phyloP scores from a whole-genome alignment of 1,284 basidiomycete species.

The Agroathelia rolfsii region DNA sequence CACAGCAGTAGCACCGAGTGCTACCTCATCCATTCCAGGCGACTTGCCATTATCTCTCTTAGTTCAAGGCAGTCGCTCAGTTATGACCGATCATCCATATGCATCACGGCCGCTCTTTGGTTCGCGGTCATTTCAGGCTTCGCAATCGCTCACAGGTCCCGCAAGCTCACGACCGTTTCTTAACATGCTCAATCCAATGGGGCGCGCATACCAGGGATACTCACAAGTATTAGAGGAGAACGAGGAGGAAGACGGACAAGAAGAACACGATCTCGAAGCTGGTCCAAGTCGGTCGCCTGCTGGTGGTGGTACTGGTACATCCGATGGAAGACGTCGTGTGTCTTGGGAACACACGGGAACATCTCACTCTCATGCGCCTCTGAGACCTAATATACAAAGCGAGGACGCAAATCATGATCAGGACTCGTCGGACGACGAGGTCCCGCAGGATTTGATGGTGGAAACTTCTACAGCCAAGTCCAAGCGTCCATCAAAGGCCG shows the following conservation, averaged over 20 bases:
- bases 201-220: constrained; percentile 59
- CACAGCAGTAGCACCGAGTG: too few relatives aligned
- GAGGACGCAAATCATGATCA: constrained; percentile 45
- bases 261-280: constrained; percentile 41
- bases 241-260: constrained; percentile 33
- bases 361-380: too few relatives aligned
- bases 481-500: constrained; percentile 26
- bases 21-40: too few relatives aligned
- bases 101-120: too few relatives aligned
- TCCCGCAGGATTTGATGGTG: constrained; percentile 76
- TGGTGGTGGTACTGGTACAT: too few relatives aligned
- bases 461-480: constrained; percentile 40
- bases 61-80: too few relatives aligned
- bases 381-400: constrained; percentile 58
- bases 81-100: too few relatives aligned
- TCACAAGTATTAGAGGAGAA: constrained; percentile 59
- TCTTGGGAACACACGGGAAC: constrained; percentile 48
- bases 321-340: constrained; percentile 40
- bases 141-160: constrained; percentile 35
- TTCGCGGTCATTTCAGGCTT: constrained; percentile 20
- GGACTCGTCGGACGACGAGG: constrained; percentile 67
- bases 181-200: constrained; percentile 75
- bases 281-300: constrained; percentile 28
- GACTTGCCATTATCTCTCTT: too few relatives aligned
- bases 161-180: constrained; percentile 65